Evolutionary conservation across 75 land plant species (phyloP).

Genomic region (Ceratopteris richardii): DNA sequence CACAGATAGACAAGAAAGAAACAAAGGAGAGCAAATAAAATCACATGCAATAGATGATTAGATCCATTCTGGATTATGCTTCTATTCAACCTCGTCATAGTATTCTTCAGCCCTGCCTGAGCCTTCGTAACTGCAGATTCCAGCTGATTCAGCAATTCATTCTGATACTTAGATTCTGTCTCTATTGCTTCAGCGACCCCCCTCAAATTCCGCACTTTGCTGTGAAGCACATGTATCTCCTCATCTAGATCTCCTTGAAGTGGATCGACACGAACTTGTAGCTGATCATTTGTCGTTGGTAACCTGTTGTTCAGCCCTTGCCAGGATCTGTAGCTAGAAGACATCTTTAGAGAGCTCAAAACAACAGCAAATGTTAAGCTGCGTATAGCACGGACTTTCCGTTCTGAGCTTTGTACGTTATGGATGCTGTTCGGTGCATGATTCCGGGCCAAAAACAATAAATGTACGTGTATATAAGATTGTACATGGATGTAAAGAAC

Average conservation of each 20-base stretch:
- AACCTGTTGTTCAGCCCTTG: constrained; percentile 46
- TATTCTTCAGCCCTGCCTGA: constrained; percentile 78
- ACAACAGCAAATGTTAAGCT: too few species aligned
- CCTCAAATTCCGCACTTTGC: constrained; percentile 47
- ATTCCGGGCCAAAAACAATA: too few species aligned
- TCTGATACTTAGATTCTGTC: constrained; percentile 61
- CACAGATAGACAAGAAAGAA: constrained; percentile 54
- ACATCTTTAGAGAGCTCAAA: too few species aligned
- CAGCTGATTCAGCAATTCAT: constrained; percentile 58
- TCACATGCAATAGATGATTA: constrained; percentile 61
- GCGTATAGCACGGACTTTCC: too few species aligned
- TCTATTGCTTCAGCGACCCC: constrained; percentile 59
- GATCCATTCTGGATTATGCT: constrained; percentile 60
- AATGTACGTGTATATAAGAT: too few species aligned
- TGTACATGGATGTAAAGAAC: too few species aligned
- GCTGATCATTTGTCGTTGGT: constrained; percentile 38
- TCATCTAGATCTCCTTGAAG: constrained; percentile 72
- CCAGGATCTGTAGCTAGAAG: not conserved
- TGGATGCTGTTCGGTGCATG: too few species aligned
- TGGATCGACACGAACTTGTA: constrained; percentile 74
- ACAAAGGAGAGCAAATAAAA: constrained; percentile 57
- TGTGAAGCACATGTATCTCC: constrained; percentile 51
- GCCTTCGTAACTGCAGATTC: constrained; percentile 86
- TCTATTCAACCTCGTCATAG: constrained; percentile 66
- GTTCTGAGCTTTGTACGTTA: too few species aligned